A percentile compares a stretch with the other conserved stretches of the same genome.
Evolutionary conservation across 75 land plant species (phyloP).

Genomic region (Chamaecyparis obtusa): DNA sequence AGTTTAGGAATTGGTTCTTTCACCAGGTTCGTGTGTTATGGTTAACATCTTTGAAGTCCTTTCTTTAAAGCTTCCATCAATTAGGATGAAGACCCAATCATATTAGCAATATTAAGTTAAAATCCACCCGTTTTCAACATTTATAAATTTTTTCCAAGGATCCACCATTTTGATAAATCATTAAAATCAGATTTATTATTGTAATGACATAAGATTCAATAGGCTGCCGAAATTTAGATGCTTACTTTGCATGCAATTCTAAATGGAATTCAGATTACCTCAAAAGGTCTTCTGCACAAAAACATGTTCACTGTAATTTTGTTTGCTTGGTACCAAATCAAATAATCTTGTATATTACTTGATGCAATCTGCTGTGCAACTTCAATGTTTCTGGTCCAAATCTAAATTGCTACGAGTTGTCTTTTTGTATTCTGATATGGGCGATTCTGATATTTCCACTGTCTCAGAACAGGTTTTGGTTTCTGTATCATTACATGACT

Average conservation of each 20-base stretch:
- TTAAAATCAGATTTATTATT: too few species aligned
- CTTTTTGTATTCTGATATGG: too few species aligned
- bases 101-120: not conserved
- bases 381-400: too few species aligned
- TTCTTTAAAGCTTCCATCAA: too few species aligned
- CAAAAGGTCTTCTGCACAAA: not conserved
- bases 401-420: not conserved
- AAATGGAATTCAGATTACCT: not conserved
- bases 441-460: not conserved
- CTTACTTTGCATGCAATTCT: not conserved
- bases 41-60: too few species aligned
- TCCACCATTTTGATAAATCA: not conserved
- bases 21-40: too few species aligned
- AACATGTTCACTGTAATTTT: not conserved
- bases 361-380: not conserved
- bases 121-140: not conserved
- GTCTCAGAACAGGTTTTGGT: not conserved
- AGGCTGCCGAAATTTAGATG: not conserved
- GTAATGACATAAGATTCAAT: not conserved
- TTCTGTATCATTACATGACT: not conserved
- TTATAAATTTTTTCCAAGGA: not conserved
- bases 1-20: too few species aligned
- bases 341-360: too few species aligned
- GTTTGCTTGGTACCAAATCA: not conserved
- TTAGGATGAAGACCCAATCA: not conserved